Conservation (phyloP, 2,329 filamentous ascomycete genomes). For the Clarireedia monteithiana region DNA sequence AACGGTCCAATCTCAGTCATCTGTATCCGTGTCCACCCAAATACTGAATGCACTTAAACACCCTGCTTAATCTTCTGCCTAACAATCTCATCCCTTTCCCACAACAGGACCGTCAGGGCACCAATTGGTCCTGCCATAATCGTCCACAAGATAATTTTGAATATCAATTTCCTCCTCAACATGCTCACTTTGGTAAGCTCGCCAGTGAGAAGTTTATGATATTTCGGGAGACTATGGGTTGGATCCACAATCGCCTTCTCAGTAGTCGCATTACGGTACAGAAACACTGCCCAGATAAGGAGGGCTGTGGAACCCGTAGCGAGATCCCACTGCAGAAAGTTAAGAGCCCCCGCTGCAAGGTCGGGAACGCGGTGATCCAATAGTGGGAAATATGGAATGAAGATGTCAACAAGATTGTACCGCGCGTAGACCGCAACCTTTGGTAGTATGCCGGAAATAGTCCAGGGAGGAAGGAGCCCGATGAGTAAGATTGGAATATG, state of each 20-base stretch:
- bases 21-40: background rate
- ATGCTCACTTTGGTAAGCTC: constrained; percentile 18
- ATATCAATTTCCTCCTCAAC: constrained; percentile 20
- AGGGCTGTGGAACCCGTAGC: constrained; percentile 35
- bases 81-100: constrained; percentile 39
- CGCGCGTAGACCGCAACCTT: constrained; percentile 28
- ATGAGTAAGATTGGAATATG: constrained; percentile 35
- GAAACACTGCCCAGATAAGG: constrained; percentile 37
- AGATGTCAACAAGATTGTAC: constrained; percentile 32
- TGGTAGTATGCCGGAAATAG: constrained; percentile 30
- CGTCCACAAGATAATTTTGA: constrained; percentile 31
- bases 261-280: constrained; percentile 27
- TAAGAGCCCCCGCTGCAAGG: constrained; percentile 33
- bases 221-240: constrained; percentile 12
- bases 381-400: constrained; percentile 30
- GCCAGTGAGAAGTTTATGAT: constrained; percentile 12
- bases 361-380: constrained; percentile 14
- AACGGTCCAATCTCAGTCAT: background rate
- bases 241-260: constrained; percentile 16
- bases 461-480: constrained; percentile 31
- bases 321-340: constrained; percentile 43
- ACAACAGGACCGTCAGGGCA: constrained; percentile 37
- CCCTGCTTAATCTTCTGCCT: constrained; percentile 24
- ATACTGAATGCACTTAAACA: constrained; percentile 5
- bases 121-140: constrained; percentile 37